Evolutionary conservation across 2,329 filamentous ascomycete species (phyloP), one percentile per base, ranked within the genome.

Genomic region (Septoria petroselini): DNA sequence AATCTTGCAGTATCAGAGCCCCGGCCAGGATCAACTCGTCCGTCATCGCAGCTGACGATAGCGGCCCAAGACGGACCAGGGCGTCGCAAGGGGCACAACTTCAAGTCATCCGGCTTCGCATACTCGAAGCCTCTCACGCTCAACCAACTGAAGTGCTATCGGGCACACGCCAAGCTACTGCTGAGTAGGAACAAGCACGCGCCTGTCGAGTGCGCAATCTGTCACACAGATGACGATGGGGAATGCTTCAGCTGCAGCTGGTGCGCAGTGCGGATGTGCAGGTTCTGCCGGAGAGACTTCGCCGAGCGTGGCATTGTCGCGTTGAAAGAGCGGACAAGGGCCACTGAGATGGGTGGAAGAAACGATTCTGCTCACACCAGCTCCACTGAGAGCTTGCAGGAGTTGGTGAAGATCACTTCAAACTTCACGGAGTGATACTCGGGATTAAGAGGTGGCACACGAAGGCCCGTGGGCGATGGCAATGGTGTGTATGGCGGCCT

Each of bases 151-250:
- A 61, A 61, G 38, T 67, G 65, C 54, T 64, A 59, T 40, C 60
- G 58, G 42, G 49, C 48, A 3, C 64, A 68, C 54, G 35, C 35
- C 31, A 50, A 54, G n/a, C 52, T 66, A 14, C 51, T 65, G 23
- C 56, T 41, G n/a, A 60, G 50, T 37, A 55, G 55, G 23, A 68
- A 68, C 58, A 62, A 61, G 47, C 42, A 57, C 29, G 63, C 63
- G 15, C 64, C 63, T 4, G 64, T 68, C 15, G 65, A 67, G 49
- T 68, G 65, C 50, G 61, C 62, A 9, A 58, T 68, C 9, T 68
- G 65, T 49, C 63, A 66, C 39, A 60, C 58, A 31, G 65, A 66
- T 40, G 62, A 65, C 41, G 60, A 61, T 25, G 49, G 41, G 7
- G 60, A 62, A 41, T 60, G 65, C 33, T 66, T 58, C 52, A 64